phyloP scores from a whole-genome alignment of 2,329 filamentous ascomycete species.

The Helicocarpus griseus region DNA sequence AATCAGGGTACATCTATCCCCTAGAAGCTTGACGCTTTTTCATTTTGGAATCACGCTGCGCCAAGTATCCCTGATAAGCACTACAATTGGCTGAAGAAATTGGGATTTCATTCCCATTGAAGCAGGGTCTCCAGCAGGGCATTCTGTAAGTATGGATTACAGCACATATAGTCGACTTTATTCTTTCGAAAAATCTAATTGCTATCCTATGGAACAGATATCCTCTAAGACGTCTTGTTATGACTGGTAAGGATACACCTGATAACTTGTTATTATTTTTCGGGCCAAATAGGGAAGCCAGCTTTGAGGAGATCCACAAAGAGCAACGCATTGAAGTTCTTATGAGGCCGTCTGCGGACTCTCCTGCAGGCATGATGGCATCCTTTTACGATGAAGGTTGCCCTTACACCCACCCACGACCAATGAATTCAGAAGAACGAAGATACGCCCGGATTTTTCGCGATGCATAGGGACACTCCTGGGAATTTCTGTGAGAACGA shows the following conservation, averaged over 20 bases:
- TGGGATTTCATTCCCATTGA: background rate
- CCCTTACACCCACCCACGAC: background rate
- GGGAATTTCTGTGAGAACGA: background rate
- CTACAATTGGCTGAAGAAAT: background rate
- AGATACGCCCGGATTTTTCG: background rate
- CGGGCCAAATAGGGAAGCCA: background rate
- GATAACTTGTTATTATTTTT: background rate
- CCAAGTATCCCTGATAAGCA: background rate
- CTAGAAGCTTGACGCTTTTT: background rate
- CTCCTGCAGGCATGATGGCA: no score
- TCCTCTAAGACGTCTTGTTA: background rate
- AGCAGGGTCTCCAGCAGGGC: no score
- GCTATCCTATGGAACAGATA: background rate
- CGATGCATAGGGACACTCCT: background rate
- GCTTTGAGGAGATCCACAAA: background rate
- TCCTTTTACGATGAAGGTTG: no score
- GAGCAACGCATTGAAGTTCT: background rate
- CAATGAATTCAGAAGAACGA: background rate
- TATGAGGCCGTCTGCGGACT: background rate
- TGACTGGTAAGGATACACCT: background rate
- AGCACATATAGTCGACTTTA: no score
- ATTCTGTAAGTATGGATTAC: no score
- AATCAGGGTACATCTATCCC: background rate
- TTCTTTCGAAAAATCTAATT: background rate
- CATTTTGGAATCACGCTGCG: no score